These are phyloP conservation scores for Rhodofomes roseus DNA, from an alignment of 1,284 basidiomycete genomes.

Conservation along the genomic window DNA sequence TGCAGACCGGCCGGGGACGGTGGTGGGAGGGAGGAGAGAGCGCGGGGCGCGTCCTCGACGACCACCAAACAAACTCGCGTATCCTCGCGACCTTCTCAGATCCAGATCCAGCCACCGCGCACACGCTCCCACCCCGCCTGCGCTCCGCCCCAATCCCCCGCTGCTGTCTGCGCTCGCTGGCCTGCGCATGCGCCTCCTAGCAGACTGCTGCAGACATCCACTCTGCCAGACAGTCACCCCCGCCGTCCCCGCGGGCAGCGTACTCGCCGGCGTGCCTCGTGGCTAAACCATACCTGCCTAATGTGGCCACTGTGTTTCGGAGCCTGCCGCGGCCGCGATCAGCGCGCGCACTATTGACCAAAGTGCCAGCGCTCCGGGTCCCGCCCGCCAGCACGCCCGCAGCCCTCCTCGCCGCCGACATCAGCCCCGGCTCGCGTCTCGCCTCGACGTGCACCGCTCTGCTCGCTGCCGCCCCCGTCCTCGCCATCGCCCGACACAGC, in stretches of 20 bases:
- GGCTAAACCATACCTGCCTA: neutral
- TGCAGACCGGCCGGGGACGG: neutral
- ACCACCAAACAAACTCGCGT: slow-evolving; percentile 2
- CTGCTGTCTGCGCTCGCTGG: neutral
- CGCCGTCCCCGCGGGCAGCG: neutral
- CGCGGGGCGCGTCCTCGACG: neutral
- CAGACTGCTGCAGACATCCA: neutral
- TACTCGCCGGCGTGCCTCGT: neutral
- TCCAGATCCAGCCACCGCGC: neutral
- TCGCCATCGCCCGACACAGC: neutral
- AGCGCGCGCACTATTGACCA: neutral
- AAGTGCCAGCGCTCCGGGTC: neutral
- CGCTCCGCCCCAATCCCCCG: neutral
- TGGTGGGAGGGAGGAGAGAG: neutral
- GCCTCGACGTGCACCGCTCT: neutral
- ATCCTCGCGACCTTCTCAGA: slow-evolving; percentile 1
- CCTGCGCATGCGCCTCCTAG: neutral
- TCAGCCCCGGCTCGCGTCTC: neutral
- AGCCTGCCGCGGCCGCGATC: neutral
- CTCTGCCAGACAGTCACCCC: too few species aligned
- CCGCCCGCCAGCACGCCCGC: neutral
- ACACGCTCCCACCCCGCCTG: neutral
- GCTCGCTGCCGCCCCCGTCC: neutral
- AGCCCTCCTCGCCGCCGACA: neutral
- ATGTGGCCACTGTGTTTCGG: neutral